phyloP scores from a whole-genome alignment of 768 basidiomycete genomes.

The Suillus placidus region DNA sequence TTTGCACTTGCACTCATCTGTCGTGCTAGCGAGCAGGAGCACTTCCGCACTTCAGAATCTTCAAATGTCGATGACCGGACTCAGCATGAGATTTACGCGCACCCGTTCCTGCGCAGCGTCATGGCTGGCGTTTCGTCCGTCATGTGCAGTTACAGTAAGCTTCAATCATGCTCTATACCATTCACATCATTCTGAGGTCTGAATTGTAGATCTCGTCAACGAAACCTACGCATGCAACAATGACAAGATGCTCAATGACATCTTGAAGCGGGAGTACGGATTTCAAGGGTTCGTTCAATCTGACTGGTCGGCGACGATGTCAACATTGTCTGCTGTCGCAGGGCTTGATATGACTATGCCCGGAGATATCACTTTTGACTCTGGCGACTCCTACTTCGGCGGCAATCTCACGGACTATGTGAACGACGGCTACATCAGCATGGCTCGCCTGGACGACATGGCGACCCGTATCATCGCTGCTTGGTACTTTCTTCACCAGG shows the following conservation, averaged over 20 bases:
- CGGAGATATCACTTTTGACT: constrained; percentile 54
- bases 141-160: constrained; percentile 78
- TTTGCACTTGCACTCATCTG: constrained; percentile 23
- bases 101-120: constrained; percentile 69
- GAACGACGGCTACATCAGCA: constrained; percentile 69
- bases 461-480: constrained; percentile 75
- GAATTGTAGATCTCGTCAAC: constrained; percentile 58
- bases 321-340: constrained; percentile 59
- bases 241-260: constrained; percentile 66
- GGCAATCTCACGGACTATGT: constrained; percentile 68
- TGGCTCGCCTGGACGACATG: constrained; percentile 75
- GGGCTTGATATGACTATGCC: constrained; percentile 82
- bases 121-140: constrained; percentile 74
- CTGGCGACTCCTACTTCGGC: constrained; percentile 64
- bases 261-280: constrained; percentile 75
- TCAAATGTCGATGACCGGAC: constrained; percentile 83
- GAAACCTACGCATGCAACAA: constrained; percentile 78
- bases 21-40: constrained; percentile 64
- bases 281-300: constrained; percentile 82
- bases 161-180: not conserved
- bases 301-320: constrained; percentile 70
- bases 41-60: constrained; percentile 52
- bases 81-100: constrained; percentile 72
- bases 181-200: constrained; percentile 9
- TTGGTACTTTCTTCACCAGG: constrained; percentile 69